Conservation (phyloP, 805 yeast species). For the Tetrapisispora pingtungensis region DNA sequence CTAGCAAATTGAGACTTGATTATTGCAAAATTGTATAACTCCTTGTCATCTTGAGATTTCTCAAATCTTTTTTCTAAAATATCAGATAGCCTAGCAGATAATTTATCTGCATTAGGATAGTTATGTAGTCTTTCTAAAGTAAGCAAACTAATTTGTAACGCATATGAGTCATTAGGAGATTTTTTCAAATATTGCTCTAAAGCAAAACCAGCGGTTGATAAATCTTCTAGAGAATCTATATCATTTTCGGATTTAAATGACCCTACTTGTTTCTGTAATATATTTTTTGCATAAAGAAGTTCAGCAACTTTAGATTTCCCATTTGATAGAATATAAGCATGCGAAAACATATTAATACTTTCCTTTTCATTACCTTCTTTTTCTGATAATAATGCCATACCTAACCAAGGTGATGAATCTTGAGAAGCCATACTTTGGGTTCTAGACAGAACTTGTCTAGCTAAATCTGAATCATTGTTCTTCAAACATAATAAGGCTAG, state of each 20-base stretch:
- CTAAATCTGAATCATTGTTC: slow-evolving; percentile 59
- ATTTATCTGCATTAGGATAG: slow-evolving; percentile 42
- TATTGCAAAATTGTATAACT: slow-evolving; percentile 41
- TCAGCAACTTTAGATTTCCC: slow-evolving; percentile 64
- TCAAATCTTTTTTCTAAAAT: slow-evolving; percentile 51
- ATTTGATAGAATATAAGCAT: slow-evolving; percentile 67
- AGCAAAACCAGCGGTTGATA: slow-evolving; percentile 58
- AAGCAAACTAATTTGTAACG: slow-evolving; percentile 44
- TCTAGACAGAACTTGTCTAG: slow-evolving; percentile 59
- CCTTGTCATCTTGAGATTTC: slow-evolving; percentile 37
- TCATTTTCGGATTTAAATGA: slow-evolving; percentile 41
- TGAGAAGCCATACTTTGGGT: slow-evolving; percentile 80
- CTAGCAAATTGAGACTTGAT: slow-evolving; percentile 68
- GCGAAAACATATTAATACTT: slow-evolving; percentile 58
- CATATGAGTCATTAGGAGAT: slow-evolving; percentile 47
- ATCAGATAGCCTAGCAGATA: slow-evolving; percentile 38
- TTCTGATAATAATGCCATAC: slow-evolving; percentile 59
- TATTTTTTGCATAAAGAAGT: slow-evolving; percentile 55
- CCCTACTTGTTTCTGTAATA: slow-evolving; percentile 39
- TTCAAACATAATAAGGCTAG: slow-evolving; percentile 68
- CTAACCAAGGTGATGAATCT: slow-evolving; percentile 69
- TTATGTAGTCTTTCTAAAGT: slow-evolving; percentile 63
- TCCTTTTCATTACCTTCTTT: slow-evolving; percentile 38
- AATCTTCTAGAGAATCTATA: slow-evolving; percentile 51
- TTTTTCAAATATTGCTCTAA: slow-evolving; percentile 53